These are phyloP conservation scores for Diacronema lutheri DNA, from an alignment of 78 protist species.

Conservation along the genomic window DNA sequence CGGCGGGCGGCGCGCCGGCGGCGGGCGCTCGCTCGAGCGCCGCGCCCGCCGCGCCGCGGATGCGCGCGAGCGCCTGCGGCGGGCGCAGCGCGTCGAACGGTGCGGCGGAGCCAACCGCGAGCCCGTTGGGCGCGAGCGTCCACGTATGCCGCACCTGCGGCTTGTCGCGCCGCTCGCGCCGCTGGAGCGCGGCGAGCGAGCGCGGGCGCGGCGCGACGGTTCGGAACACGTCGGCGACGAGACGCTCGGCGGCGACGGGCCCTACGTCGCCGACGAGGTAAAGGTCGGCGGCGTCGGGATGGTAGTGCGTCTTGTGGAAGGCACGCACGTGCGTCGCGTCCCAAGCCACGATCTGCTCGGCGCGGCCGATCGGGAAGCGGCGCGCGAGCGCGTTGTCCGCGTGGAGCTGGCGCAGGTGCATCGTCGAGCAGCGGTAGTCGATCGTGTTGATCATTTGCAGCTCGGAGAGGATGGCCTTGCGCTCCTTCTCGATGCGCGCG, in stretches of 20 bases:
- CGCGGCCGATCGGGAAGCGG: constrained; percentile 31
- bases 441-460: constrained; percentile 6
- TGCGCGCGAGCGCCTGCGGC: no score
- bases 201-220: neutral
- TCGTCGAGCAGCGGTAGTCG: constrained; percentile 12
- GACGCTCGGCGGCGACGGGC: neutral
- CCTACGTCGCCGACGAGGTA: constrained; percentile 14
- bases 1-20: no score
- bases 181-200: constrained; percentile 14
- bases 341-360: neutral
- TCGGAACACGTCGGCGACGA: neutral
- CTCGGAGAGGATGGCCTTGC: constrained; percentile 20
- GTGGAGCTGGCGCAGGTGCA: constrained; percentile 3
- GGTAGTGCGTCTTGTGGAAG: neutral
- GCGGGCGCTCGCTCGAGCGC: no score
- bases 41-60: no score
- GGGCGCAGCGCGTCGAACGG: no score
- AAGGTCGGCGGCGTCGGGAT: neutral
- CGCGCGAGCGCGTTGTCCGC: neutral
- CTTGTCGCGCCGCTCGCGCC: neutral
- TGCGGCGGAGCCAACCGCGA: no score
- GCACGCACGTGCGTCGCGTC: constrained; percentile 10
- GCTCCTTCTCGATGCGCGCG: constrained; percentile 24
- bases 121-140: constrained; percentile 1
- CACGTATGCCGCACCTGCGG: constrained; percentile 2